phyloP scores from a whole-genome alignment of 805 yeast genomes.

The Candida tibetensis region DNA sequence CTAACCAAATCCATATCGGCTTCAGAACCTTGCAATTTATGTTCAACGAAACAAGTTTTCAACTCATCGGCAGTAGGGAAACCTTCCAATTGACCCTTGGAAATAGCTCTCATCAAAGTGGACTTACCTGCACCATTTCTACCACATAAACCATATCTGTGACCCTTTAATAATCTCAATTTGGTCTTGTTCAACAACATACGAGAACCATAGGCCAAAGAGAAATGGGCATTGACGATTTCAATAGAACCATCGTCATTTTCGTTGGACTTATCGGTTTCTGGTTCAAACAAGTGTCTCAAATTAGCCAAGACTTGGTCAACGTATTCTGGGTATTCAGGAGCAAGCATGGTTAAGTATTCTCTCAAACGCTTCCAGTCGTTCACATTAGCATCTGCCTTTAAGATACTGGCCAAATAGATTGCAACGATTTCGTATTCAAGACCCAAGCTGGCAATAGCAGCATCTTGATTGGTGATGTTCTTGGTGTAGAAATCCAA shows the following conservation, averaged over 20 bases:
- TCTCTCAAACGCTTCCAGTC: slow-evolving; percentile 51
- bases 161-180: slow-evolving; percentile 85
- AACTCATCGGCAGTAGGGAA: slow-evolving; percentile 87
- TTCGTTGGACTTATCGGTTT: slow-evolving; percentile 47
- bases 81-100: slow-evolving; percentile 95
- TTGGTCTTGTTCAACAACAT: slow-evolving; percentile 94
- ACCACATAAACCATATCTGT: slow-evolving; percentile 96
- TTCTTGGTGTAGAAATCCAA: slow-evolving; percentile 35
- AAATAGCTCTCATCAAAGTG: slow-evolving; percentile 93
- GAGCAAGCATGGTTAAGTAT: slow-evolving; percentile 42
- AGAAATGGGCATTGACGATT: slow-evolving; percentile 91
- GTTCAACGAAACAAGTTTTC: slow-evolving; percentile 95
- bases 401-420: slow-evolving; percentile 46
- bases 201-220: slow-evolving; percentile 95
- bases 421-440: slow-evolving; percentile 39
- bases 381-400: slow-evolving; percentile 43
- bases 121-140: slow-evolving; percentile 99
- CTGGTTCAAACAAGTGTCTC: slow-evolving; percentile 49
- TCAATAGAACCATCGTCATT: slow-evolving; percentile 79
- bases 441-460: slow-evolving; percentile 12
- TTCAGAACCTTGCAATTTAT: slow-evolving; percentile 91
- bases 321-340: slow-evolving; percentile 32
- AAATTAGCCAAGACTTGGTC: slow-evolving; percentile 46
- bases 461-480: slow-evolving; percentile 11
- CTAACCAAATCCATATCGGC: slow-evolving; percentile 84